These are phyloP conservation scores for Passiflora organensis DNA, from an alignment of 345 rosid genomes.

Conservation along the genomic window DNA sequence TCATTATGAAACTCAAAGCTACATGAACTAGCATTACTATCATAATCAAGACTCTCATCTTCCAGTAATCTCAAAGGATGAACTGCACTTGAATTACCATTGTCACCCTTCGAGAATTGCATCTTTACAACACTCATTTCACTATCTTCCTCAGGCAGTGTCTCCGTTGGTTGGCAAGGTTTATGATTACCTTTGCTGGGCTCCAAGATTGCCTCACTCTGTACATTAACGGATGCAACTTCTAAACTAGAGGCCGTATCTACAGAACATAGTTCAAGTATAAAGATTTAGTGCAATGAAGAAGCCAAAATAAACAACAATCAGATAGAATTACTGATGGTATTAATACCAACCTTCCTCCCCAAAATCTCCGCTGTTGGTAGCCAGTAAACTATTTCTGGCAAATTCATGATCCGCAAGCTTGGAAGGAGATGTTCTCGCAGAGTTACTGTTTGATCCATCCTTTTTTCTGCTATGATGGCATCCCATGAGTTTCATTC, in stretches of 20 bases:
- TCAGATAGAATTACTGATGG: not conserved
- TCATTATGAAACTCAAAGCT: constrained; percentile 77
- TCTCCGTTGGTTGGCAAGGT: constrained; percentile 25
- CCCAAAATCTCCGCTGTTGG: constrained; percentile 22
- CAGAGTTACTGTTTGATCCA: constrained; percentile 68
- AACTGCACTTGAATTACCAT: constrained; percentile 40
- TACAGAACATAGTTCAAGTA: constrained; percentile 6
- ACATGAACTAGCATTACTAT: constrained; percentile 69
- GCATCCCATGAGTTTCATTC: constrained; percentile 85
- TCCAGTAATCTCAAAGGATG: constrained; percentile 50
- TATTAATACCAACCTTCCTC: too few relatives aligned
- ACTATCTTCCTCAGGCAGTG: constrained; percentile 21
- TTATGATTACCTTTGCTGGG: constrained; percentile 21
- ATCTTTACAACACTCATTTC: constrained; percentile 34
- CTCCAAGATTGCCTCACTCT: constrained; percentile 25
- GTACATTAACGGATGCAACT: constrained; percentile 25
- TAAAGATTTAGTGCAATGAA: not conserved
- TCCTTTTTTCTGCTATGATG: constrained; percentile 55
- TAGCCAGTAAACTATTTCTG: constrained; percentile 60
- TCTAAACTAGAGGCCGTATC: constrained; percentile 37
- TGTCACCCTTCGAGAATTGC: constrained; percentile 40
- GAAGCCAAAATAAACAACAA: not conserved
- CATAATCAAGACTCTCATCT: constrained; percentile 65
- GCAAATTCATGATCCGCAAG: constrained; percentile 66
- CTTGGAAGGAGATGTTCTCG: constrained; percentile 91